Percentiles rank a stretch among this genome's conserved stretches.
phyloP scores from a whole-genome alignment of 176 grass and related monocot species.

The Avena eriantha region DNA sequence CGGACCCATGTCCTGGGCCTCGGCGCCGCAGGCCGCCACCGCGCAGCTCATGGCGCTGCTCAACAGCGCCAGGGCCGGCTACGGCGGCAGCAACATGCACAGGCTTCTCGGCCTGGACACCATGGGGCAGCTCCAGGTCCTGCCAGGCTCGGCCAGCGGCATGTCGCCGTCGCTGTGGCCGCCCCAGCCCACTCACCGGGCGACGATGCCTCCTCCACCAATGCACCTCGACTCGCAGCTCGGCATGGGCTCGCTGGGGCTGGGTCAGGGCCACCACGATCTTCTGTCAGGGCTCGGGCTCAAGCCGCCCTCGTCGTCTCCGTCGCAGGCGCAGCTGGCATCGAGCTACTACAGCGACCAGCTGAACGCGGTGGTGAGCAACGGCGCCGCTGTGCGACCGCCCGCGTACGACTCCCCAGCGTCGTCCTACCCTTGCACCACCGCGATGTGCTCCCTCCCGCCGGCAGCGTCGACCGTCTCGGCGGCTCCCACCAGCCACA shows the following conservation, averaged over 20 bases:
- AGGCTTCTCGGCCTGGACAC: conserved; percentile 51
- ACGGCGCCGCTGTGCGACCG: background rate
- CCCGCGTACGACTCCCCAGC: conserved; percentile 33
- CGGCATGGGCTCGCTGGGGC: conserved; percentile 45
- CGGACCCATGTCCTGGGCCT: conserved; percentile 41
- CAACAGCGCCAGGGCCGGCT: conserved; percentile 52
- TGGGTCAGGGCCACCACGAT: conserved; percentile 45
- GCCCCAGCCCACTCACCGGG: conserved; percentile 29
- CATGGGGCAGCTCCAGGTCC: conserved; percentile 50
- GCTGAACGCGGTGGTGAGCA: conserved; percentile 66
- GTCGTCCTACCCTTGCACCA: conserved; percentile 46
- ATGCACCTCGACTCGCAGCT: conserved; percentile 55
- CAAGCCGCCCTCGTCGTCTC: conserved; percentile 38
- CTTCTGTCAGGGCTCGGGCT: conserved; percentile 49
- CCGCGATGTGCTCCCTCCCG: conserved; percentile 38
- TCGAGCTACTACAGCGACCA: conserved; percentile 73
- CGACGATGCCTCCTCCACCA: conserved; percentile 21
- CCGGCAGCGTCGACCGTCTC: conserved; percentile 19
- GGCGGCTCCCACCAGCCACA: conserved; percentile 23
- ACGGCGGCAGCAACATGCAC: conserved; percentile 48
- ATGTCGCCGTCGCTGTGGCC: conserved; percentile 48
- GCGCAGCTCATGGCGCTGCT: conserved; percentile 70
- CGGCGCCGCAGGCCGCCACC: conserved; percentile 56
- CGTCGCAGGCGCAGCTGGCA: background rate
- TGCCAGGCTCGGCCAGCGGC: conserved; percentile 41